phyloP scores from a whole-genome alignment of 1,284 basidiomycete species.

The Exobasidium rhododendri region DNA sequence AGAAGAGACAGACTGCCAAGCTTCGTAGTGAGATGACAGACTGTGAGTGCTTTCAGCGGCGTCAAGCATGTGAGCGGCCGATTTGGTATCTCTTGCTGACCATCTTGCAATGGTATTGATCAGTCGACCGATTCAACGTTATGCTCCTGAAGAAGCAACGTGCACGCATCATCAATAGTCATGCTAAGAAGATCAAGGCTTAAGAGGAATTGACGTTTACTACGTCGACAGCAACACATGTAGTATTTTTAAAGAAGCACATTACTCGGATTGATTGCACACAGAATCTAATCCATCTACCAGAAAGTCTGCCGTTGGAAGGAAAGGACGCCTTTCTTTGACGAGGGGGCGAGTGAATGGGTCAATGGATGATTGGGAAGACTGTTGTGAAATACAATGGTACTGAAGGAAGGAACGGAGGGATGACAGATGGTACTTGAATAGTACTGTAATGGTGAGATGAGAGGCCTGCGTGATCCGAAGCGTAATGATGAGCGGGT shows the following conservation, averaged over 20 bases:
- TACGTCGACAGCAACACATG: not conserved
- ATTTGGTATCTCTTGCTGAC: slow-evolving; percentile 14
- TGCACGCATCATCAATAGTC: slow-evolving; percentile 55
- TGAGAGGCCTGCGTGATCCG: no score
- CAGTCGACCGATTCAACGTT: slow-evolving; percentile 71
- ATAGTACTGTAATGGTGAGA: no score
- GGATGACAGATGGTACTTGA: no score
- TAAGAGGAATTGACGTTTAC: slow-evolving; percentile 24
- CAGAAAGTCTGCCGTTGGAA: no score
- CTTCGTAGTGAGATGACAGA: slow-evolving; percentile 77
- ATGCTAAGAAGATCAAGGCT: slow-evolving; percentile 46
- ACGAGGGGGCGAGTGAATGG: no score
- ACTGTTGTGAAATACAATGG: no score
- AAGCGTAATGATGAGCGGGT: no score
- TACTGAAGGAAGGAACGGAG: no score
- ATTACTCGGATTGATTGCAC: not conserved
- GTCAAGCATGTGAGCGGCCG: not conserved
- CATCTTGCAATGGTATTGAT: slow-evolving; percentile 9
- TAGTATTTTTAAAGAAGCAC: not conserved
- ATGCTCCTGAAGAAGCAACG: slow-evolving; percentile 61
- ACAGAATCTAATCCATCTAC: no score
- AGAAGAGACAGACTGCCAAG: slow-evolving; percentile 76
- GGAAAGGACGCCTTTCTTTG: no score
- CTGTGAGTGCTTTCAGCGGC: slow-evolving; percentile 54
- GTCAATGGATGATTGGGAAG: no score